Base-by-base conservation (phyloP, 1,284 basidiomycete genomes). In the Meira nashicola region DNA sequence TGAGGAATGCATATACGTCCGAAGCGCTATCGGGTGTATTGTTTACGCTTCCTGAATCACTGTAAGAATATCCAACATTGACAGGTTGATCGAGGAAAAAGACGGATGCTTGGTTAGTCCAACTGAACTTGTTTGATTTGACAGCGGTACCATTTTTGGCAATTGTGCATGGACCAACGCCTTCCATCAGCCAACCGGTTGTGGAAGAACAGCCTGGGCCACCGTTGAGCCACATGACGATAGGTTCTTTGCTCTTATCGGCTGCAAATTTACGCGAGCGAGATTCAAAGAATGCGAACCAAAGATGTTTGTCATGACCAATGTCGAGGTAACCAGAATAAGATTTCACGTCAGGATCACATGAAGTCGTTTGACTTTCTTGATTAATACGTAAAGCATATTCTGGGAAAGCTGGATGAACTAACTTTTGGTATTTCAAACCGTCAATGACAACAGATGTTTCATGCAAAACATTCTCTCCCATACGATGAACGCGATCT, bases 251-350 rank as follows among this genome's bases (percentile, higher is more conserved):
- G 54, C 83, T 80, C 1, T 92, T 90, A 15, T 39, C 50, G 3
- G 28, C 23, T 14, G 50, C 37, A 8, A 33, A 17, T 15, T 53
- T 53, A 25, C 85, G 82, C 60, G 80, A 82, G 44, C 91, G 83
- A 1, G 87, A 85, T 80, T 93, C 90, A 71, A 92, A 92, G 82
- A 90, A 89, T 28, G 88, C 90, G 81, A 90, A 92, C 84, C 90
- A 91, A 21, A 92, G 83, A 70, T 92, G 90, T 71, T 89, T 90
- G 67, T 87, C 86, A 33, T 89, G 85, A 0, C 86, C 85, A 63
- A 94, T 86, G 75, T 95, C 92, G 43, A 96, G 83, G 79, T 93
- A 95, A 12, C 79, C 79, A 50, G 89, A 90, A 74, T 89, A 86
- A 77, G 92, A 89, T 78, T 92, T 85, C 50, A 92, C 90, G 47